These are phyloP conservation scores for Aureobasidium mangrovei DNA, from an alignment of 2,329 filamentous ascomycete species.

Conservation along the genomic window DNA sequence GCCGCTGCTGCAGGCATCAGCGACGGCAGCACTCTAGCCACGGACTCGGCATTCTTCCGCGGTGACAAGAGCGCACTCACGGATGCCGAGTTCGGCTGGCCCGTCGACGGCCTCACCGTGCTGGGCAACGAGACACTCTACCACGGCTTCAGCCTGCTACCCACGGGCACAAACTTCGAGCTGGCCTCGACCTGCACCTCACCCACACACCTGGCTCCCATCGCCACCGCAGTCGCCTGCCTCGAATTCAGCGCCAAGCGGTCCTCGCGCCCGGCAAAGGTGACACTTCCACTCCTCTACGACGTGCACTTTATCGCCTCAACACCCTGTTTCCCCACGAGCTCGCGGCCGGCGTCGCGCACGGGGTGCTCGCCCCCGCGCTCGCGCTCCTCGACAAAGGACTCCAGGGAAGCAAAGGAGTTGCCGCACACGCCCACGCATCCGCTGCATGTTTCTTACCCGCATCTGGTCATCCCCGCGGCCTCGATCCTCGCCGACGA, in stretches of 20 bases:
- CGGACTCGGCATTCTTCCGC: constrained; percentile 31
- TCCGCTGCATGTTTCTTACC: constrained; percentile 33
- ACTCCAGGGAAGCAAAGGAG: constrained; percentile 19
- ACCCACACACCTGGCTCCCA: background rate
- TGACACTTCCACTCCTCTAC: constrained; percentile 36
- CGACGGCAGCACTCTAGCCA: constrained; percentile 24
- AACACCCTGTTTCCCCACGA: constrained; percentile 37
- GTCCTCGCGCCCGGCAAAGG: background rate
- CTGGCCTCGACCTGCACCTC: background rate
- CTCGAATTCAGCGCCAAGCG: constrained; percentile 18
- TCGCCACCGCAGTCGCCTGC: background rate
- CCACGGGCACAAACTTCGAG: constrained; percentile 5
- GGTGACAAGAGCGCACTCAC: constrained; percentile 19
- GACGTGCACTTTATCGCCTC: constrained; percentile 48
- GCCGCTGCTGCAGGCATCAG: constrained; percentile 29
- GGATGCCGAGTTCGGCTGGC: constrained; percentile 27
- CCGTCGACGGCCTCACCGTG: constrained; percentile 26
- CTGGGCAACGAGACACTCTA: constrained; percentile 23
- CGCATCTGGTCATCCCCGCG: constrained; percentile 29
- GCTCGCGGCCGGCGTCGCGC: no score
- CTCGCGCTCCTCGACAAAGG: constrained; percentile 3
- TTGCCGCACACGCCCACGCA: constrained; percentile 27
- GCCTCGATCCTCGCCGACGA: constrained; percentile 19
- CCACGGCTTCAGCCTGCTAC: constrained; percentile 19
- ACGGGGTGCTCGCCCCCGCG: background rate